Evolutionary conservation across 2,329 filamentous ascomycete species (phyloP), one percentile per base, ranked within the genome.

Genomic region (Xylariaceae sp.): DNA sequence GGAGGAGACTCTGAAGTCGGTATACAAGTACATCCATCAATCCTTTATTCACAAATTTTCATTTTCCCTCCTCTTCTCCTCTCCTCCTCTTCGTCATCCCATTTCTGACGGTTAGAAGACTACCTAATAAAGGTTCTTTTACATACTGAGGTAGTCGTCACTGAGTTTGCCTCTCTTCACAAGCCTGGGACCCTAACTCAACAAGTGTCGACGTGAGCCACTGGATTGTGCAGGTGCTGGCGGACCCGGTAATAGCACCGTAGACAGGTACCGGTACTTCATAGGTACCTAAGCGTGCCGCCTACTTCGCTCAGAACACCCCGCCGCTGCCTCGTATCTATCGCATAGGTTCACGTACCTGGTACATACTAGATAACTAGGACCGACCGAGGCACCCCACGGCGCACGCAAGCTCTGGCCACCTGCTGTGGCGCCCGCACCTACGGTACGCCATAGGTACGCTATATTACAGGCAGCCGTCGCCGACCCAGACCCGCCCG

Each of bases 401-500:
- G n/a, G n/a, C n/a, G n/a, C n/a, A n/a, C 40, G 12, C 19, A 5
- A 43, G 41, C 10, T 43, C 41, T 43, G 21, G 41, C 41, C 41
- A 29, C 12, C 41, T 43, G 21, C 21, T 29, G 13, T 15, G 29
- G 50, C n/a, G n/a, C n/a, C n/a, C n/a, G n/a, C n/a, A n/a, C n/a
- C n/a, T n/a, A n/a, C n/a, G n/a, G n/a, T 30, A 30, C 29, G n/a
- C 29, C 10, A 30, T 30, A 6, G 7, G 7, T 30, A 30, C 29
- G 7, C 7, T 30, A 30, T 30, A 30, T 30, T 30, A 30, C 29
- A 30, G 34, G 21, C 43, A 16, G 41, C 40, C 46, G 40, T 45
- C 53, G 46, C 43, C 47, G 47, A 39, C 44, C 44, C 47, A 59
- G 58, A 56, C 56, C 58, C 51, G 58, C 57, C 57, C 48, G 51